phyloP scores from a whole-genome alignment of 306 rosid species.

The Glycyrrhiza uralensis region DNA sequence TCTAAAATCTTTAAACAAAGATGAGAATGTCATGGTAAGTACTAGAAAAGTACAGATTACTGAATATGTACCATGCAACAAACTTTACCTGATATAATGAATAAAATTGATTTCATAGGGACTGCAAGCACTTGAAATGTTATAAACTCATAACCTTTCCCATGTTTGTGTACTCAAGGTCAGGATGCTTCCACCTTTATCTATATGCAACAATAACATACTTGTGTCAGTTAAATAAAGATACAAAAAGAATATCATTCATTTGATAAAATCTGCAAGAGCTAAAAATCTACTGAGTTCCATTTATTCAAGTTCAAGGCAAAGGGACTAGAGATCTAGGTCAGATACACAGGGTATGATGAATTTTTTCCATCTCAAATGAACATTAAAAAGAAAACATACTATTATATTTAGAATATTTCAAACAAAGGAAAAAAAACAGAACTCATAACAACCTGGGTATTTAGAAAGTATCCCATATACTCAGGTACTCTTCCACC shows the following conservation, averaged over 20 bases:
- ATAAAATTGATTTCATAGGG: slow-evolving; percentile 53
- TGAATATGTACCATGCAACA: slow-evolving; percentile 70
- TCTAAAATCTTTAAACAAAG: no score
- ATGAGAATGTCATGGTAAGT: neutral
- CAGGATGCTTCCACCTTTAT: slow-evolving; percentile 63
- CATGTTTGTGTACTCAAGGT: slow-evolving; percentile 73
- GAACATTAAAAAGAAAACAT: no score
- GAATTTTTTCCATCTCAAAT: no score
- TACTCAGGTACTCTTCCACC: no score
- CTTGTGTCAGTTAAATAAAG: slow-evolving; percentile 25
- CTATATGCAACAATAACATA: slow-evolving; percentile 33
- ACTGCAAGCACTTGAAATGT: slow-evolving; percentile 51
- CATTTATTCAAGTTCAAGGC: no score
- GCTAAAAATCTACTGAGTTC: no score
- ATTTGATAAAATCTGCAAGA: slow-evolving; percentile 75
- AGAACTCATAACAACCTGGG: no score
- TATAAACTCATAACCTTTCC: slow-evolving; percentile 61
- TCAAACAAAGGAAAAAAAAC: no score
- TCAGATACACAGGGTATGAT: no score
- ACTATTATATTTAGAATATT: no score
- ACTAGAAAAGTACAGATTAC: slow-evolving; percentile 8
- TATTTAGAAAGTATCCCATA: no score
- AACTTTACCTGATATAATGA: slow-evolving; percentile 70
- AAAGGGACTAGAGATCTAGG: no score
- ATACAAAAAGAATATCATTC: slow-evolving; percentile 27